A percentile compares a stretch with the other conserved stretches of the same genome.
phyloP scores from a whole-genome alignment of 169 alveolate genomes.

The Plasmodium falciparum region DNA sequence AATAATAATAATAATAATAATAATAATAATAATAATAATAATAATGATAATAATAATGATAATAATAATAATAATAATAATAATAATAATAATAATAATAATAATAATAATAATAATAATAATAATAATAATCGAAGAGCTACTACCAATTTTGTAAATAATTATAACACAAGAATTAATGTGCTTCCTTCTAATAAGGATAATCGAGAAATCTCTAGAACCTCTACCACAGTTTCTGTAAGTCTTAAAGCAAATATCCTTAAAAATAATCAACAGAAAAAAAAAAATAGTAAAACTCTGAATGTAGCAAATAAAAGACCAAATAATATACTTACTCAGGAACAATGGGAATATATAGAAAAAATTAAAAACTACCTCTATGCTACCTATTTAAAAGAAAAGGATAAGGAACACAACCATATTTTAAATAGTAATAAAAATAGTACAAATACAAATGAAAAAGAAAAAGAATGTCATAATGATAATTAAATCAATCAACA shows the following conservation, averaged over 20 bases:
- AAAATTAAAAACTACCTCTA: no score
- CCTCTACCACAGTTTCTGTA: slow-evolving; percentile 38
- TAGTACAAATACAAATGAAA: no score
- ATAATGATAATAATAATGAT: no score
- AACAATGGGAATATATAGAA: no score
- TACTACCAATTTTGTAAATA: not conserved
- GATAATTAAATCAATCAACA: no score
- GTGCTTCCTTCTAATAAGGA: slow-evolving; percentile 17
- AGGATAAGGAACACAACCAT: no score
- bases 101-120: not conserved
- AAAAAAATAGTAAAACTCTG: not conserved
- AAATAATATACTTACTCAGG: no score
- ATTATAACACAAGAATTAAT: not conserved
- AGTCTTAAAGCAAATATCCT: not conserved
- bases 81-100: no score
- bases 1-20: not conserved
- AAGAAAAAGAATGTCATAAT: no score
- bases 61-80: not conserved
- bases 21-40: not conserved
- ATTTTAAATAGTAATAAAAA: no score
- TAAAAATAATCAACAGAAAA: not conserved
- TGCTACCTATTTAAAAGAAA: no score
- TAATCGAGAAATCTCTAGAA: slow-evolving; percentile 51
- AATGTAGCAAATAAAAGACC: no score
- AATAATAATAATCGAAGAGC: not conserved